phyloP scores from a whole-genome alignment of 208 protist genomes.

The Kentomonas sorsogonicus region DNA sequence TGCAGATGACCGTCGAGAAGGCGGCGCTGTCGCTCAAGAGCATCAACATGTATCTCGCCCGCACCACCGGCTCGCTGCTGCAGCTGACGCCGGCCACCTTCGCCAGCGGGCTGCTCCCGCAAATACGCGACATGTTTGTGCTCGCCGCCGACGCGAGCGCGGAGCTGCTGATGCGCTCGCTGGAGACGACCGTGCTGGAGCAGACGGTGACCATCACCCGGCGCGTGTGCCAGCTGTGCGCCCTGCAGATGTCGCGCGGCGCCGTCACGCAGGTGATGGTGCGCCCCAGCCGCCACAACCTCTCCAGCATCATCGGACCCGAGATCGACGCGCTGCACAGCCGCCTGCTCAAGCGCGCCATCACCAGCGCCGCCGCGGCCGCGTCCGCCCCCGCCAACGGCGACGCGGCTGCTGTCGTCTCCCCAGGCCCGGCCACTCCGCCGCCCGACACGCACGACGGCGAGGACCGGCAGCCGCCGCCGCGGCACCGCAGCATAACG shows the following conservation, averaged over 20 bases:
- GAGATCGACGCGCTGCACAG: slow-evolving; percentile 18
- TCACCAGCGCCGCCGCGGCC: no score
- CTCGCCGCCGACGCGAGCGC: slow-evolving; percentile 10
- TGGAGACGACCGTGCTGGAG: slow-evolving; percentile 18
- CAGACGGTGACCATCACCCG: slow-evolving; percentile 22
- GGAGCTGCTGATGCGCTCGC: slow-evolving; percentile 4
- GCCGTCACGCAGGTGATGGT: slow-evolving; percentile 24
- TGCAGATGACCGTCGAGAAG: slow-evolving; percentile 20
- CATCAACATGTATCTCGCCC: slow-evolving; percentile 33
- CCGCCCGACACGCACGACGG: no score
- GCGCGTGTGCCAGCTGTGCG: slow-evolving; percentile 39
- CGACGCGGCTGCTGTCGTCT: no score
- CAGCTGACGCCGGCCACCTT: slow-evolving; percentile 19
- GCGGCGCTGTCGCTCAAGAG: slow-evolving; percentile 11
- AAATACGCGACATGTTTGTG: slow-evolving; percentile 32
- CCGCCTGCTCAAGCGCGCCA: no score
- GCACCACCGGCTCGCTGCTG: slow-evolving; percentile 33
- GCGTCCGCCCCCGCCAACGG: no score
- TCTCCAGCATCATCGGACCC: slow-evolving; percentile 12
- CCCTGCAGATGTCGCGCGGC: slow-evolving; percentile 31
- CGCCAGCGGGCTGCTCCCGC: slow-evolving; percentile 24
- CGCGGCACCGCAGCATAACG: no score
- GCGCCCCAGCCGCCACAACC: slow-evolving; percentile 35
- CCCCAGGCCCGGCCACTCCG: no score
- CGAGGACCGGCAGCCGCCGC: no score